Conservation (phyloP, 495 filamentous ascomycete genomes). For the Aspergillus carlsbadensis region DNA sequence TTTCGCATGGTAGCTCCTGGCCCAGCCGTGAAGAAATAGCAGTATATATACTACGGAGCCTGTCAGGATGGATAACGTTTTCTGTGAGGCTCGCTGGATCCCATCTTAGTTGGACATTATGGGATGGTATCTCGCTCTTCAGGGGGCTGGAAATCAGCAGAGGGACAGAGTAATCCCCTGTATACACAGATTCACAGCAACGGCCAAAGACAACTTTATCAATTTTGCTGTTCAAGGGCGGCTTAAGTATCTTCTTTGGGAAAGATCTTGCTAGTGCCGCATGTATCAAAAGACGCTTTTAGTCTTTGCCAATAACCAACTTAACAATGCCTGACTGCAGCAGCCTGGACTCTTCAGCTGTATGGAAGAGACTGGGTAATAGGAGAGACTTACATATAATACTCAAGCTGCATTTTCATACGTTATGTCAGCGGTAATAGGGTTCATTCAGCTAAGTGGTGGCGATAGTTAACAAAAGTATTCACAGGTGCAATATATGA, state of each 20-base stretch:
- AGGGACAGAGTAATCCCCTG: constrained; percentile 19
- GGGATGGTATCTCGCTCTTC: neutral
- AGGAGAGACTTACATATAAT: neutral
- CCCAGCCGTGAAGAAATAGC: constrained; percentile 8
- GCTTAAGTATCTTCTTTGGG: neutral
- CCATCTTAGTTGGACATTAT: constrained; percentile 9
- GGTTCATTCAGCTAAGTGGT: neutral
- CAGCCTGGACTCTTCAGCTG: neutral
- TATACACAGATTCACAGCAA: constrained; percentile 22
- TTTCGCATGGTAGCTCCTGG: constrained; percentile 1
- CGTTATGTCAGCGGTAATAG: neutral
- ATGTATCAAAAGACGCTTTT: neutral
- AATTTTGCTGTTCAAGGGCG: constrained; percentile 10
- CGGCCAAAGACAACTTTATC: constrained; percentile 18
- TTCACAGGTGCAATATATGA: neutral
- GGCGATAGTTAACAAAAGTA: neutral
- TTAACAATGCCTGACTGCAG: neutral
- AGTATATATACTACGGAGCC: neutral
- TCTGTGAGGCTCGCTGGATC: constrained; percentile 9
- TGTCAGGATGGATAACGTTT: constrained; percentile 17
- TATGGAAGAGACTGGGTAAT: neutral
- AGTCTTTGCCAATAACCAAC: neutral
- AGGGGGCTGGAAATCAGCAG: constrained; percentile 1
- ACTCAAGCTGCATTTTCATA: neutral
- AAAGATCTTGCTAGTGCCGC: neutral